Evolutionary conservation across 768 basidiomycete species (phyloP).

Genomic region (Peribolospora baueri): DNA sequence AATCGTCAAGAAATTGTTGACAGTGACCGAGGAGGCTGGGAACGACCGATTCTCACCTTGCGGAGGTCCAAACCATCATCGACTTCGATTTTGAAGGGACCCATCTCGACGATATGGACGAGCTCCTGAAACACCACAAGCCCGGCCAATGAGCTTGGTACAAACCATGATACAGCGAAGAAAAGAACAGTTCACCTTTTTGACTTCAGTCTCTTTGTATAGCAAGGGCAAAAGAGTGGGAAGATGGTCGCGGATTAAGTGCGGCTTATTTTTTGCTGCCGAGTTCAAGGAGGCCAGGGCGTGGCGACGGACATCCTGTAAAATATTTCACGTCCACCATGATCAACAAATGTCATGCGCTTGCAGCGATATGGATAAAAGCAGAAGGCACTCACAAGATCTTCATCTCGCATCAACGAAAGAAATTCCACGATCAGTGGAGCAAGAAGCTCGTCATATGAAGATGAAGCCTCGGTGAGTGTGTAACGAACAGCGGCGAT

Average conservation of each 20-base stretch:
- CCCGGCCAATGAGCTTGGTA: conserved; percentile 14
- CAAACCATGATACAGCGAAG: no score
- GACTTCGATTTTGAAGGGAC: conserved; percentile 87
- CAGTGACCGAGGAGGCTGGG: no score
- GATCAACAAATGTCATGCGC: background rate
- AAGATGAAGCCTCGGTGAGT: conserved; percentile 59
- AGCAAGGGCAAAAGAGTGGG: conserved; percentile 47
- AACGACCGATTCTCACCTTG: conserved; percentile 23
- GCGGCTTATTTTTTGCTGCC: conserved; percentile 79
- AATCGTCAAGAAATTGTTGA: background rate
- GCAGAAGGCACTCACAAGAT: conserved; percentile 35
- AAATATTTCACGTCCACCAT: background rate
- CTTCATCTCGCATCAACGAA: conserved; percentile 62
- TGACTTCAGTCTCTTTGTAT: conserved; percentile 63
- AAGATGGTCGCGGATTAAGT: conserved; percentile 70
- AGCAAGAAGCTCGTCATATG: conserved; percentile 75
- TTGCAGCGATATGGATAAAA: background rate
- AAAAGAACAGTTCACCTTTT: conserved; percentile 20
- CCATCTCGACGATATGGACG: conserved; percentile 82
- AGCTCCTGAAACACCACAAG: conserved; percentile 25
- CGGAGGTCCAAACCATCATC: conserved; percentile 90
- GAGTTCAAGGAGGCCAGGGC: conserved; percentile 80
- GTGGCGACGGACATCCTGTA: conserved; percentile 68
- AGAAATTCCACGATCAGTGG: conserved; percentile 71
- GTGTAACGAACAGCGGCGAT: conserved; percentile 76